Conservation (phyloP, 1,139 yeast species). For the Magnusiomyces tetraspermus region DNA sequence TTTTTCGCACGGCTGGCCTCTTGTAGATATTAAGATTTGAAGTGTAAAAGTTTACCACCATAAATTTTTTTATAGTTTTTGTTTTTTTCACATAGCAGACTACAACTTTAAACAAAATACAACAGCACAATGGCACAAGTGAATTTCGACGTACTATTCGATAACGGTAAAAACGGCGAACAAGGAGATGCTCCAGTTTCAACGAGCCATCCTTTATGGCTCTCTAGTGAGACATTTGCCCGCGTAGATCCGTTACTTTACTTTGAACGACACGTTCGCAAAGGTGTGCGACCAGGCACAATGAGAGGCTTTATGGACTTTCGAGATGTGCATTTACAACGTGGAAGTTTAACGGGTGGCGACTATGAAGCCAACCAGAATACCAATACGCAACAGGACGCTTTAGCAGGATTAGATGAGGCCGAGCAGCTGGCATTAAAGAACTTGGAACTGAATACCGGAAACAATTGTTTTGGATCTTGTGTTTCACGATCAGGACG, state of each 20-base stretch:
- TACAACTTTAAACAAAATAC: neutral
- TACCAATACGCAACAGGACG: conserved; percentile 9
- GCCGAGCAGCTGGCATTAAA: neutral
- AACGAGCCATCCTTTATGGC: conserved; percentile 35
- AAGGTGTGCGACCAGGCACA: conserved; percentile 52
- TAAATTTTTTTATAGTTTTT: no score
- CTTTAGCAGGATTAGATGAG: neutral
- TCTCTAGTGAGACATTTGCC: conserved; percentile 76
- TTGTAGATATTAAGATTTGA: no score
- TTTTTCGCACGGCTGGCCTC: no score
- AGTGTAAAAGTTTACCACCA: no score
- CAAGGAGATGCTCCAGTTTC: neutral
- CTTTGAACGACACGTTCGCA: conserved; percentile 68
- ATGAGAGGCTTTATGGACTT: conserved; percentile 64
- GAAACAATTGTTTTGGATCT: conserved; percentile 44
- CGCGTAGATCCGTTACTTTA: conserved; percentile 80
- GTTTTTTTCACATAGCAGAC: neutral
- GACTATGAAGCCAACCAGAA: conserved; percentile 32
- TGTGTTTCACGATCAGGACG: conserved; percentile 63
- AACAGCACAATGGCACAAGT: neutral
- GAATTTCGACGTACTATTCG: neutral
- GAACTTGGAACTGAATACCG: conserved; percentile 5
- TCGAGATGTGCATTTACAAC: conserved; percentile 42
- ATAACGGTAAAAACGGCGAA: neutral
- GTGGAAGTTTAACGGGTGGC: conserved; percentile 14